Conservation (phyloP, 2,329 filamentous ascomycete species). For the Sporothrix luriei region DNA sequence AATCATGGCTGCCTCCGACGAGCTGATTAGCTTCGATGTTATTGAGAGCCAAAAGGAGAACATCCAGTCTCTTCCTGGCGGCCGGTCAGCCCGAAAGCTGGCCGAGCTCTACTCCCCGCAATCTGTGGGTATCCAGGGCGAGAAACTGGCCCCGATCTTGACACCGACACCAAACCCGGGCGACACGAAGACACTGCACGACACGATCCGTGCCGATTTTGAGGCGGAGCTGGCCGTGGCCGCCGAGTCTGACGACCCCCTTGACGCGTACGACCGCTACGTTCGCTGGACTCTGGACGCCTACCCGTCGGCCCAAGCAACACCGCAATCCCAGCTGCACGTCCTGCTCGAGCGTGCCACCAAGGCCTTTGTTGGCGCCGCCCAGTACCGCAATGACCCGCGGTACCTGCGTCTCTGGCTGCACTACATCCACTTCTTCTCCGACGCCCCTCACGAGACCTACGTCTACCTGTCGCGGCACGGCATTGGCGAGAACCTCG, state of each 20-base stretch:
- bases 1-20: constrained; percentile 42
- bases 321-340: constrained; percentile 85
- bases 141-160: constrained; percentile 49
- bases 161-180: constrained; percentile 64
- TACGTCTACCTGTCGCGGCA: constrained; percentile 91
- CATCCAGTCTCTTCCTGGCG: constrained; percentile 88
- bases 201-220: constrained; percentile 77
- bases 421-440: constrained; percentile 89
- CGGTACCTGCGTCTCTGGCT: constrained; percentile 93
- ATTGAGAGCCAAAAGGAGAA: constrained; percentile 98
- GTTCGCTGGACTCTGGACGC: constrained; percentile 95
- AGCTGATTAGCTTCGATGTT: constrained; percentile 77
- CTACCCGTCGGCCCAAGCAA: constrained; percentile 92
- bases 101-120: constrained; percentile 76
- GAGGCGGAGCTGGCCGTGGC: constrained; percentile 79
- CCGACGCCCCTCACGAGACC: constrained; percentile 87
- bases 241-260: constrained; percentile 87
- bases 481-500: constrained; percentile 80
- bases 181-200: constrained; percentile 73
- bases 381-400: constrained; percentile 93
- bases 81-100: constrained; percentile 83
- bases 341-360: constrained; percentile 90
- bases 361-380: constrained; percentile 79
- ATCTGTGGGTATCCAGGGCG: constrained; percentile 50
- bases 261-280: constrained; percentile 95